Evolutionary conservation across 371 early-diverging fungal species (phyloP), one percentile per base, ranked within the genome.

Genomic region (Rhizopus sp.): DNA sequence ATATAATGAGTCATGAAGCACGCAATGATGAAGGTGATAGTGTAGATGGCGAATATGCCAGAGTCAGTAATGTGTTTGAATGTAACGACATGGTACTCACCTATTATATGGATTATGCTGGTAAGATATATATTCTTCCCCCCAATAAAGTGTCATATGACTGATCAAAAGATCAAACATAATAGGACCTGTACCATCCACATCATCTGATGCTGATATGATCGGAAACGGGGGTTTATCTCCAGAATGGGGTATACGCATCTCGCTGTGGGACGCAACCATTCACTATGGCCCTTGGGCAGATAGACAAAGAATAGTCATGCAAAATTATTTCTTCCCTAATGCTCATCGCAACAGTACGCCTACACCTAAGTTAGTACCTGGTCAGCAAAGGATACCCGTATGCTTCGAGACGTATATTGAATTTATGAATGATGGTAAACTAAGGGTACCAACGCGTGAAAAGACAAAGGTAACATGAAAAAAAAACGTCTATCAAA

Each of bases 231-330:
- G 86, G 1, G 88, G 81, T 5, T 59, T 82, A 2, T 78, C 84
- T 5, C 91, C 93, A 23, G 86, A 90, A 64, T 90, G 90, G 90
- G 88, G 88, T 4, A 65, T 88, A 3, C 86, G 88, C 4, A 39
- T 92, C 4, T 73, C 70, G 5, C 59, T 88, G 44, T 69, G 74
- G 57, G 84, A 89, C 50, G 87, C 83, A 3, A 74, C 79, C 7
- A 45, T 91, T 0, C 80, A 88, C 30, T 94, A 93, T 66, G 94
- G 94, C 0, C 93, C 94, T 5, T 94, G 94, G 94, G 81, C 93
- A 0, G 89, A 92, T 70, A 80, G 91, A n/a, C 93, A 94, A 54
- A 66, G 87, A 29, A 53, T 77, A 2, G 55, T 68, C 16, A 74
- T 92, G n/a, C 92, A 91, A 57, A 79, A 79, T 32, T 93, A 87